phyloP scores from a whole-genome alignment of 78 protist genomes.

The Trichosphaerium sp. region DNA sequence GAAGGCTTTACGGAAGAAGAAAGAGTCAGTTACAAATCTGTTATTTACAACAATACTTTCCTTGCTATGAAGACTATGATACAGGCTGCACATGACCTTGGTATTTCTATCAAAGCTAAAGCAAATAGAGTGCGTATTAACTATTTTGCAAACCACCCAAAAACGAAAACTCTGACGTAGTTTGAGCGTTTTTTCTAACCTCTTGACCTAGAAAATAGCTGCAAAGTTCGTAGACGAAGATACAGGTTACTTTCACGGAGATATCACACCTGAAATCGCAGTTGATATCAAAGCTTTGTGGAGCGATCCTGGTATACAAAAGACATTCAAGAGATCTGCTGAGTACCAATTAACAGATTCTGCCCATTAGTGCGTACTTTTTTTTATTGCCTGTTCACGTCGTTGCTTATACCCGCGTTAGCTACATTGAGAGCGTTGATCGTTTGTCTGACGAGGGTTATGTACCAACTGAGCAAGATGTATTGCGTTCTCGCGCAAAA shows the following conservation, averaged over 20 bases:
- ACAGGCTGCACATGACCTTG: background rate
- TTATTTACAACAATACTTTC: slow-evolving; percentile 57
- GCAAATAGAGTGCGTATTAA: no score
- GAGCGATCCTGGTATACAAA: slow-evolving; percentile 65
- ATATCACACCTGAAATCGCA: slow-evolving; percentile 10
- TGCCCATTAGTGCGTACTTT: slow-evolving; percentile 55
- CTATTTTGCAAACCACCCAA: no score
- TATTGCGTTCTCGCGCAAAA: slow-evolving; percentile 78
- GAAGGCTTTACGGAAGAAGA: slow-evolving; percentile 68
- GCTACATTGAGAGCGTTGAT: slow-evolving; percentile 4
- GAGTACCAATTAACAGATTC: slow-evolving; percentile 85
- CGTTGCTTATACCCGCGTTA: no score
- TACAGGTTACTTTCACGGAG: background rate
- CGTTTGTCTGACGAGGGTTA: slow-evolving; percentile 39
- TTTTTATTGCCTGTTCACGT: no score
- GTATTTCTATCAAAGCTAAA: background rate
- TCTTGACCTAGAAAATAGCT: background rate
- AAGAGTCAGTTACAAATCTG: slow-evolving; percentile 20
- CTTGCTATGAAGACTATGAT: slow-evolving; percentile 38
- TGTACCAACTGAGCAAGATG: slow-evolving; percentile 78
- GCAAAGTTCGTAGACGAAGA: background rate
- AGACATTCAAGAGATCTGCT: slow-evolving; percentile 30
- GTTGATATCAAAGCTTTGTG: slow-evolving; percentile 56
- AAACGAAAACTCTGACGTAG: no score
- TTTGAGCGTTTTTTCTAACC: background rate